A percentile compares a stretch with the other conserved stretches of the same genome.
Conservation (phyloP, 352 stramenopile genomes). For the Globisporangium yorkense region DNA sequence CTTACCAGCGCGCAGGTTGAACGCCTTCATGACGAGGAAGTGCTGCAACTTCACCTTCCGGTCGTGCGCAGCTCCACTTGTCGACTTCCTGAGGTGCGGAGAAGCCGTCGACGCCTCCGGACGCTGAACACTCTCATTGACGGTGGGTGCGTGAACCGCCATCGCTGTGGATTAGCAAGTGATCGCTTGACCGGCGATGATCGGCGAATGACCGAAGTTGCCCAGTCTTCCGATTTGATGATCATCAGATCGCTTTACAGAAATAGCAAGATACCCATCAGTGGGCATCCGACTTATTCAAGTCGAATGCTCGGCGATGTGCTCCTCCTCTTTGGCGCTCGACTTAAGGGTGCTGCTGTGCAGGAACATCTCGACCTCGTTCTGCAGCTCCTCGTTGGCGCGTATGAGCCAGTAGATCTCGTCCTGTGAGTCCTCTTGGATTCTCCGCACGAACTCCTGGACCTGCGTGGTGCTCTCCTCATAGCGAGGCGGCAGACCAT, state of each 20-base stretch:
- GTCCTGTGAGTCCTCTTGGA: conserved; percentile 52
- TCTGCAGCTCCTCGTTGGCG: conserved; percentile 48
- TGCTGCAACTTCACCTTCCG: conserved; percentile 64
- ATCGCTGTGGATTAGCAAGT: conserved; percentile 2
- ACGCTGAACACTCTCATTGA: neutral
- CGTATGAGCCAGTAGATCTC: conserved; percentile 57
- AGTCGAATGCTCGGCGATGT: conserved; percentile 41
- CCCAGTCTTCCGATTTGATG: too few relatives aligned
- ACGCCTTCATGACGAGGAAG: conserved; percentile 77
- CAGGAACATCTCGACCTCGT: conserved; percentile 59
- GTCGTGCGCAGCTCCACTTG: conserved; percentile 9
- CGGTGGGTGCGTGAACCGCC: conserved; percentile 1
- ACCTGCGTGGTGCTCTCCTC: conserved; percentile 58
- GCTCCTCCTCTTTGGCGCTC: conserved; percentile 45
- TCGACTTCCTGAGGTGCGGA: conserved; percentile 1
- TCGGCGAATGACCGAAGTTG: too few relatives aligned
- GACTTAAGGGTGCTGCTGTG: conserved; percentile 59
- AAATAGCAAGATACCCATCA: neutral
- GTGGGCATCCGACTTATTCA: too few relatives aligned
- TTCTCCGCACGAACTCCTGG: conserved; percentile 48
- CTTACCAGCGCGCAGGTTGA: conserved; percentile 55
- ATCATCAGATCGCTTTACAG: neutral
- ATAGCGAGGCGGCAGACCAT: conserved; percentile 45
- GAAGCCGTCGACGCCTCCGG: neutral
- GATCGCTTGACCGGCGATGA: neutral